Conservation (phyloP, 768 basidiomycete genomes). For the Psilocybe azurescens region DNA sequence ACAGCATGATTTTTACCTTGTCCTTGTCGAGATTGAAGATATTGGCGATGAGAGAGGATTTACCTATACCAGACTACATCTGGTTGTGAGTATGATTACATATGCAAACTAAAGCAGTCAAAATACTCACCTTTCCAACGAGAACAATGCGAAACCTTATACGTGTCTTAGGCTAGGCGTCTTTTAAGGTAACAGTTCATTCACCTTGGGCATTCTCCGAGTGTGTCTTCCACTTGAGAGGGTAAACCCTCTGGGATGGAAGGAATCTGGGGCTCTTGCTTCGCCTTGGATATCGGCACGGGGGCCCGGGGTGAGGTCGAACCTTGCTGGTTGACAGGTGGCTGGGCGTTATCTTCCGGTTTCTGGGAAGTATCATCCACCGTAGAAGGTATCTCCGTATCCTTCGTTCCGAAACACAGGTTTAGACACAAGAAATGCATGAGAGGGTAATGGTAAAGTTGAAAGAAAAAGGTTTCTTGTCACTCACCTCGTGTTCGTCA, state of each 20-base stretch:
- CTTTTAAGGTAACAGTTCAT: not conserved
- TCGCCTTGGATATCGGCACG: no score
- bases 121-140: not conserved
- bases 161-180: not conserved
- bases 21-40: constrained; percentile 27
- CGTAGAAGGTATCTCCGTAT: no score
- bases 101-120: not conserved
- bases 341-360: no score
- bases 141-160: not conserved
- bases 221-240: not conserved
- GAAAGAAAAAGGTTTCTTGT: no score
- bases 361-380: no score
- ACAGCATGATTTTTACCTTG: not conserved
- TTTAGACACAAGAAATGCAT: no score
- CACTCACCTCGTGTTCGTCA: no score
- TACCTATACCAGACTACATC: constrained; percentile 32
- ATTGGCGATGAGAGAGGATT: constrained; percentile 33
- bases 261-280: no score
- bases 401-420: no score
- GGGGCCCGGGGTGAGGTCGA: no score
- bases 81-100: not conserved
- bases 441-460: no score
- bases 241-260: not conserved
- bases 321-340: no score
- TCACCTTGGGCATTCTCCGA: not conserved